Conservation (phyloP, 768 basidiomycete genomes). For the Cystobasidium ongulense region DNA sequence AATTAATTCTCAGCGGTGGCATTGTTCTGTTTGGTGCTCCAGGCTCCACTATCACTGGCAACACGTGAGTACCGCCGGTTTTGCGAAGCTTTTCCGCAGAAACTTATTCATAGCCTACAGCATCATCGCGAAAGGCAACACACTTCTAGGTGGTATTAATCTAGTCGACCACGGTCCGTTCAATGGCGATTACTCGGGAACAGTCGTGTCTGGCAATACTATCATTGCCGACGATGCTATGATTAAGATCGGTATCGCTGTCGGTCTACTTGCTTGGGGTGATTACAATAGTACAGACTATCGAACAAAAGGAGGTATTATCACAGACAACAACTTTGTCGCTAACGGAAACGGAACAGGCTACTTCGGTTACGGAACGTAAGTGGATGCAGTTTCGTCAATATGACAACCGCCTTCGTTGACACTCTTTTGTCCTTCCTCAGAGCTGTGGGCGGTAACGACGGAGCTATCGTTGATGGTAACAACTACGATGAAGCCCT, state of each 20-base stretch:
- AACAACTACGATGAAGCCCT: constrained; percentile 38
- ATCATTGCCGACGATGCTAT: constrained; percentile 37
- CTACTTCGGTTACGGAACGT: constrained; percentile 41
- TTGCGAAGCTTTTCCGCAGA: background rate
- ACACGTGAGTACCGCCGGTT: constrained; percentile 35
- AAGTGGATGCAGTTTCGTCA: background rate
- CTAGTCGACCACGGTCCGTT: constrained; percentile 37
- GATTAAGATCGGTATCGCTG: constrained; percentile 41
- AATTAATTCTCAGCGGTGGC: background rate
- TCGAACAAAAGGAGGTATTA: constrained; percentile 30
- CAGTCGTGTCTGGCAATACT: constrained; percentile 39
- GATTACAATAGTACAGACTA: constrained; percentile 23
- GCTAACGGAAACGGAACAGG: constrained; percentile 32
- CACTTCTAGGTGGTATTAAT: constrained; percentile 37
- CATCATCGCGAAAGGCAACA: background rate
- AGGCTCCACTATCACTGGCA: constrained; percentile 35
- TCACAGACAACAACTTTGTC: constrained; percentile 41
- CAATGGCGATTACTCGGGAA: constrained; percentile 34
- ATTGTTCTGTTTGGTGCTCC: constrained; percentile 43
- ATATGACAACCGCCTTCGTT: background rate
- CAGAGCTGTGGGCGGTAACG: constrained; percentile 36
- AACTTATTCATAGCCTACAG: background rate
- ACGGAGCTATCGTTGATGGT: constrained; percentile 33
- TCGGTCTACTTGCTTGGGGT: constrained; percentile 42
- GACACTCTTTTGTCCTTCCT: background rate